Evolutionary conservation across 73 alveolate genomes (phyloP).

Genomic region (Effrenium voratum): DNA sequence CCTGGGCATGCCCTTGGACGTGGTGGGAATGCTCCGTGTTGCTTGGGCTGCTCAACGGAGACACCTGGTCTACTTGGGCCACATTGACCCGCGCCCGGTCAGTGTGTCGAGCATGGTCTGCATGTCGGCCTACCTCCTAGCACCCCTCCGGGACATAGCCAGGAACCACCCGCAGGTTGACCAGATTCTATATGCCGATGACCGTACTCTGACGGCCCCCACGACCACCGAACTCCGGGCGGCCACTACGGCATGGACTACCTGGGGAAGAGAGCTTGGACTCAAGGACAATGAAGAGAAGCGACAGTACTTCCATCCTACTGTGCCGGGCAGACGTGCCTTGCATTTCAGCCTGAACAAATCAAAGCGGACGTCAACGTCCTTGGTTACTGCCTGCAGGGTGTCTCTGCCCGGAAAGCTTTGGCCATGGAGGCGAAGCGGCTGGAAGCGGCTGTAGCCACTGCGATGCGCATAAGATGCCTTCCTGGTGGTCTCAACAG

Average conservation of each 20-base stretch:
- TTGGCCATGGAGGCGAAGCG: background rate
- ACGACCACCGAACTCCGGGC: background rate
- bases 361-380: background rate
- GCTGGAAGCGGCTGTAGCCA: background rate
- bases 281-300: background rate
- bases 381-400: conserved; percentile 6
- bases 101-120: background rate
- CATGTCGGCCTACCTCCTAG: background rate
- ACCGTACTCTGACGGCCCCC: background rate
- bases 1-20: background rate
- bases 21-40: background rate
- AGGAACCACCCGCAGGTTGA: background rate
- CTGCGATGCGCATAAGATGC: background rate
- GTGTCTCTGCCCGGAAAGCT: background rate
- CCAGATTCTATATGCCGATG: conserved; percentile 9
- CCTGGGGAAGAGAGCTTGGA: background rate
- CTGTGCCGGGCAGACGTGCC: background rate
- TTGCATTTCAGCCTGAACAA: background rate
- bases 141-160: background rate
- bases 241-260: background rate
- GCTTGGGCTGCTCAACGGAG: background rate
- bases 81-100: background rate
- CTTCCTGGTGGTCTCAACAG: background rate
- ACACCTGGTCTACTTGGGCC: background rate
- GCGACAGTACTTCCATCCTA: conserved; percentile 1